Percentiles rank a stretch among this genome's conserved stretches.
Evolutionary conservation across 2,329 filamentous ascomycete genomes (phyloP).

Genomic region (Lasiodiplodia hormozganensis): DNA sequence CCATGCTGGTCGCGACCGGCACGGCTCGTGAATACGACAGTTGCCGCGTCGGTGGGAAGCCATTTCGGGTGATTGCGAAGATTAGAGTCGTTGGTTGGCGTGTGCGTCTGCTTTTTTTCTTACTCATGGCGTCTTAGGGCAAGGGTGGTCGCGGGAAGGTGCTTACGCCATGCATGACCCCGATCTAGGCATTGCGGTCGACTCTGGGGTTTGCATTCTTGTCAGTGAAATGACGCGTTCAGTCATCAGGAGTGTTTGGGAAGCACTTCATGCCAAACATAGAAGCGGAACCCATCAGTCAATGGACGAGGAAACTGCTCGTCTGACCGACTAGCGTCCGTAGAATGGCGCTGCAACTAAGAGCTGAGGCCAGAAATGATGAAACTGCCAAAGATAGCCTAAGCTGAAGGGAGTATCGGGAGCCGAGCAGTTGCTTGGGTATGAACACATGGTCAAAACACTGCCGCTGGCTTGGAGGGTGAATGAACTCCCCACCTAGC

Average conservation of each 20-base stretch:
- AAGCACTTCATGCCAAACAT: background rate
- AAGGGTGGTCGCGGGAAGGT: background rate
- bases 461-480: background rate
- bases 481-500: background rate
- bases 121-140: background rate
- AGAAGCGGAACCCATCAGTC: background rate
- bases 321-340: background rate
- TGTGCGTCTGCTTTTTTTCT: conserved; percentile 5
- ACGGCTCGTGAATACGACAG: conserved; percentile 15
- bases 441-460: background rate
- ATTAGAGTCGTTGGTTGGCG: background rate
- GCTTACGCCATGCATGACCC: background rate
- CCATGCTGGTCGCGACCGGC: conserved; percentile 15
- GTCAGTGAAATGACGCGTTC: background rate
- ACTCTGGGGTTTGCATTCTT: background rate
- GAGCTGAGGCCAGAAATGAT: background rate
- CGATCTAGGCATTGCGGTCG: background rate
- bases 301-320: background rate
- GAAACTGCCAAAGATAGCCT: background rate
- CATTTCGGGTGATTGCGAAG: background rate
- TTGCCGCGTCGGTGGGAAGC: background rate
- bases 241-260: background rate
- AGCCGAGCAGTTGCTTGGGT: background rate
- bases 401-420: background rate
- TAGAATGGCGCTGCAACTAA: background rate